Percentiles rank a stretch among this genome's conserved stretches.
phyloP scores from a whole-genome alignment of 495 filamentous ascomycete genomes.

The Mytilinidion resinicola region DNA sequence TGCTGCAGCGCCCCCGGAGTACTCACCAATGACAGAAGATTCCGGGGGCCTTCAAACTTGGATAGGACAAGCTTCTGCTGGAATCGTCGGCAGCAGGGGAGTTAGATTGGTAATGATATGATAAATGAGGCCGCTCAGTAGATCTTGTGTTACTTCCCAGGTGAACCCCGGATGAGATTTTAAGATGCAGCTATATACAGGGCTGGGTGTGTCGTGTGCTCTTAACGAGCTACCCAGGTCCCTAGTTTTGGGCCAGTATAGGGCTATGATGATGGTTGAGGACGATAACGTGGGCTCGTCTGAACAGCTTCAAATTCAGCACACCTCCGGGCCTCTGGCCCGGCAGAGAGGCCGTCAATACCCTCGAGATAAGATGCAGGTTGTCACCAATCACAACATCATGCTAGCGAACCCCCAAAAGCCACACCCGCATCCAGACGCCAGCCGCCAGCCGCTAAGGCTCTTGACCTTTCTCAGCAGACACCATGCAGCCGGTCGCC shows the following conservation, averaged over 20 bases:
- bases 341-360: neutral
- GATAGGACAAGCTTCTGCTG: too few species aligned
- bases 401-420: neutral
- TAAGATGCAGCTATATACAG: neutral
- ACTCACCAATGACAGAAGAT: too few species aligned
- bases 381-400: neutral
- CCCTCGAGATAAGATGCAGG: neutral
- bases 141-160: too few species aligned
- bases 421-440: neutral
- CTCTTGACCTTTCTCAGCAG: neutral
- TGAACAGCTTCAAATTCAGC: too few species aligned
- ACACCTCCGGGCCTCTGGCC: neutral
- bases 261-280: neutral
- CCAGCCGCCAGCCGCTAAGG: neutral
- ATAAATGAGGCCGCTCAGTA: too few species aligned
- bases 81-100: too few species aligned
- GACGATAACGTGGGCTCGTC: neutral
- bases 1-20: too few species aligned
- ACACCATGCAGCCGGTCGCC: too few species aligned
- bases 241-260: neutral
- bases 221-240: neutral
- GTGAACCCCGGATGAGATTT: neutral
- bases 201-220: slow-evolving; percentile 1
- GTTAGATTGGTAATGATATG: too few species aligned
- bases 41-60: too few species aligned